Evolutionary conservation across 192 early-diverging fungal species (phyloP).

Genomic region (Nowakowskiella sp.): DNA sequence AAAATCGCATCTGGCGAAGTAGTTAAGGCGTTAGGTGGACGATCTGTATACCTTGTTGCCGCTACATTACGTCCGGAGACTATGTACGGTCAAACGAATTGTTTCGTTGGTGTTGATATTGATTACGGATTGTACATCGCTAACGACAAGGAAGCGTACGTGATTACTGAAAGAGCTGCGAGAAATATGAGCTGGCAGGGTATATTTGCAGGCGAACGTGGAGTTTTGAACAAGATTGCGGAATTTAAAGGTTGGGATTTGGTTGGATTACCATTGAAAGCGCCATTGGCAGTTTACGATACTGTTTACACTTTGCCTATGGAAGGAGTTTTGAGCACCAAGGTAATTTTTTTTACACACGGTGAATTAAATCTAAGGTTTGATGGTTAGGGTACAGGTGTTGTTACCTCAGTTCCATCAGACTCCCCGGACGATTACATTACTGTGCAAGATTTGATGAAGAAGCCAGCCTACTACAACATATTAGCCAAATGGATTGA

Average conservation of each 20-base stretch:
- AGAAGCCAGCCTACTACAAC: conserved; percentile 90
- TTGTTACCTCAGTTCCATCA: conserved; percentile 97
- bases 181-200: conserved; percentile 97
- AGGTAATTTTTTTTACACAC: conserved; percentile 26
- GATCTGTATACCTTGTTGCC: conserved; percentile 83
- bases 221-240: conserved; percentile 60
- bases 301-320: conserved; percentile 92
- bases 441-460: conserved; percentile 82
- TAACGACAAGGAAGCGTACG: conserved; percentile 70
- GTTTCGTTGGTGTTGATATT: conserved; percentile 87
- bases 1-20: conserved; percentile 38
- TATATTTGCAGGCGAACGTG: conserved; percentile 56
- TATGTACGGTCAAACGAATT: conserved; percentile 99
- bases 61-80: conserved; percentile 97
- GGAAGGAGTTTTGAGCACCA: conserved; percentile 90
- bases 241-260: conserved; percentile 69
- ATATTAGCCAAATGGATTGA: conserved; percentile 83
- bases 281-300: conserved; percentile 70
- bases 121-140: conserved; percentile 84
- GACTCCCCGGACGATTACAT: conserved; percentile 97
- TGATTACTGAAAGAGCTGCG: conserved; percentile 87
- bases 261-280: conserved; percentile 82
- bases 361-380: conserved; percentile 6
- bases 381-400: conserved; percentile 74
- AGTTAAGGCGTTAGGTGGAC: conserved; percentile 54